These are phyloP conservation scores for Trichoderma sp. DNA, from an alignment of 2,329 filamentous ascomycete genomes.

Conservation along the genomic window DNA sequence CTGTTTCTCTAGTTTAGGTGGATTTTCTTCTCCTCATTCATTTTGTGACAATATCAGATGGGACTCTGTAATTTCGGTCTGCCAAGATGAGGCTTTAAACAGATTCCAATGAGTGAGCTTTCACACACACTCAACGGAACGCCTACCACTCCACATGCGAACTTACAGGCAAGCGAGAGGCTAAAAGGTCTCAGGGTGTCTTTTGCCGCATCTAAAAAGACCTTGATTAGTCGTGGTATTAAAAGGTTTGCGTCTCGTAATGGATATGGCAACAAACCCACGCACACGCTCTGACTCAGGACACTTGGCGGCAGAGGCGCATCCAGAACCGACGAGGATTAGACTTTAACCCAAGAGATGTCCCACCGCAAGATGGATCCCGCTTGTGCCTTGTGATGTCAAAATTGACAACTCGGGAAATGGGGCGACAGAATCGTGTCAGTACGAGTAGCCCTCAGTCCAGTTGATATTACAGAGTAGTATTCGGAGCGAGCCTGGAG, in stretches of 20 bases:
- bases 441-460: neutral
- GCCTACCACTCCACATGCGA: neutral
- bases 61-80: neutral
- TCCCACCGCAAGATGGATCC: constrained; percentile 8
- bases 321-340: neutral
- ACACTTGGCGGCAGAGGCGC: constrained; percentile 14
- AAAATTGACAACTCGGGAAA: constrained; percentile 9
- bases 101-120: neutral
- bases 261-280: neutral
- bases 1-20: neutral
- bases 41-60: neutral
- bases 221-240: neutral
- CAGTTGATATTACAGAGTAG: neutral
- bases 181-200: neutral
- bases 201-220: neutral
- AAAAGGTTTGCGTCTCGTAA: constrained; percentile 11
- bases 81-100: neutral
- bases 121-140: neutral
- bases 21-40: neutral
- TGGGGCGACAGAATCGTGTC: neutral
- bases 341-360: neutral
- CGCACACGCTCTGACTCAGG: constrained; percentile 6
- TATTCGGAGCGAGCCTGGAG: neutral
- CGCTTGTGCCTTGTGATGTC: constrained; percentile 6
- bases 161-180: neutral